Evolutionary conservation across 352 stramenopile species (phyloP).

Genomic region (Globisporangium canariense): DNA sequence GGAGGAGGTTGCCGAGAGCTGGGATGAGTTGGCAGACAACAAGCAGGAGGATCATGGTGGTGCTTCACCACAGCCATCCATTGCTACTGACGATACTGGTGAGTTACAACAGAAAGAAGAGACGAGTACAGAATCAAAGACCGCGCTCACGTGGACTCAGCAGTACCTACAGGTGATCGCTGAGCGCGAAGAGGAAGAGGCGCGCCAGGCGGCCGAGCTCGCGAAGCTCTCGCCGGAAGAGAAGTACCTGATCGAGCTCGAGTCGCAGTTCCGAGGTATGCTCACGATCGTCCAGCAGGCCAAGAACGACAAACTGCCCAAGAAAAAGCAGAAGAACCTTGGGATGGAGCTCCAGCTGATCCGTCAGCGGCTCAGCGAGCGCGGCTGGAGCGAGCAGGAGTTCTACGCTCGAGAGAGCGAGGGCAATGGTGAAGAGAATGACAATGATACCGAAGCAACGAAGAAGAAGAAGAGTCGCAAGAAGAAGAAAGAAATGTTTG

Average conservation of each 20-base stretch:
- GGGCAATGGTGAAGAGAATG: too few species aligned
- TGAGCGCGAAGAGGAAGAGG: constrained; percentile 38
- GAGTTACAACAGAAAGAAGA: neutral
- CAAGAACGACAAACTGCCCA: constrained; percentile 46
- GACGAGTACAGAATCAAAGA: constrained; percentile 18
- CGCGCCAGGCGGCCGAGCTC: constrained; percentile 24
- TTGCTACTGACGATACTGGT: neutral
- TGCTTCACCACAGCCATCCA: neutral
- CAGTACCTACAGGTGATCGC: constrained; percentile 67
- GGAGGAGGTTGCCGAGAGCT: constrained; percentile 23
- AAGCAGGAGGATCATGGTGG: constrained; percentile 5
- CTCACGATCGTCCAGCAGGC: constrained; percentile 34
- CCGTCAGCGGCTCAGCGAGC: constrained; percentile 14
- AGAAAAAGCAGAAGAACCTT: constrained; percentile 39
- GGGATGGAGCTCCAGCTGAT: constrained; percentile 18
- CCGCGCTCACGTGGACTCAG: constrained; percentile 73
- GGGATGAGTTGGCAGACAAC: constrained; percentile 25
- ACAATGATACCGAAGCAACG: neutral
- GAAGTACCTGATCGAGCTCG: constrained; percentile 41
- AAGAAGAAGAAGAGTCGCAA: constrained; percentile 15
- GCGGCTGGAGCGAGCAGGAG: constrained; percentile 22
- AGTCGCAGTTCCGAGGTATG: constrained; percentile 40
- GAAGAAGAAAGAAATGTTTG: constrained; percentile 3
- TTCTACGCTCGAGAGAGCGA: constrained; percentile 7
- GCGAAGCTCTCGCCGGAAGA: constrained; percentile 32